Evolutionary conservation across 2,329 filamentous ascomycete species (phyloP).

Genomic region (Aspergillus vadensis): DNA sequence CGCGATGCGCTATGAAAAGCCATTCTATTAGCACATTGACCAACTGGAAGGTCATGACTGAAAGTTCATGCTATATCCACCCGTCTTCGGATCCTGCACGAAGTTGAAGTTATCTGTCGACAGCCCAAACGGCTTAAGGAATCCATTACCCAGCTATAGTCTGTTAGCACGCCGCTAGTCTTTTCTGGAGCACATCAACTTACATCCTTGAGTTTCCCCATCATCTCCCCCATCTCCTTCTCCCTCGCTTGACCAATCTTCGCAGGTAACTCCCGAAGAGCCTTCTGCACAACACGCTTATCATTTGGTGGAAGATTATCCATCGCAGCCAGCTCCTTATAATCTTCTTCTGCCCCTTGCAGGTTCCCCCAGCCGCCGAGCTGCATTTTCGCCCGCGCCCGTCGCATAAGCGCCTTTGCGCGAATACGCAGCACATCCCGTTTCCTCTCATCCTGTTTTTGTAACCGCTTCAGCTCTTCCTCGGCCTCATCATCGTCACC

Average conservation of each 20-base stretch:
- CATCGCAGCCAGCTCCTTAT: constrained; percentile 65
- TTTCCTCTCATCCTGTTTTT: constrained; percentile 49
- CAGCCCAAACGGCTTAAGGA: constrained; percentile 89
- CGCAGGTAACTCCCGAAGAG: constrained; percentile 67
- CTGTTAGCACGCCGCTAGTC: constrained; percentile 7
- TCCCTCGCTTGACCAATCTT: constrained; percentile 77
- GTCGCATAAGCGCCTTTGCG: constrained; percentile 78
- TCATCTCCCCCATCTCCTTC: constrained; percentile 91
- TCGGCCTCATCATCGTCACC: constrained; percentile 44
- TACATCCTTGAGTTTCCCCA: constrained; percentile 87
- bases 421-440: constrained; percentile 75
- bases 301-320: constrained; percentile 67
- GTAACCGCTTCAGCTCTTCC: constrained; percentile 47
- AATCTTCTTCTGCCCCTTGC: constrained; percentile 77
- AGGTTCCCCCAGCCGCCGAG: constrained; percentile 77
- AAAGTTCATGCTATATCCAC: constrained; percentile 95
- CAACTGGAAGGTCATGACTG: constrained; percentile 31
- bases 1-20: not conserved
- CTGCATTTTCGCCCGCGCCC: constrained; percentile 71
- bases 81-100: constrained; percentile 82
- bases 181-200: constrained; percentile 33
- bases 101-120: constrained; percentile 96
- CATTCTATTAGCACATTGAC: not conserved
- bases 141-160: constrained; percentile 75
- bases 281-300: constrained; percentile 65